Conservation (phyloP, 140 eudicot genomes). For the Oenanthe javanica region DNA sequence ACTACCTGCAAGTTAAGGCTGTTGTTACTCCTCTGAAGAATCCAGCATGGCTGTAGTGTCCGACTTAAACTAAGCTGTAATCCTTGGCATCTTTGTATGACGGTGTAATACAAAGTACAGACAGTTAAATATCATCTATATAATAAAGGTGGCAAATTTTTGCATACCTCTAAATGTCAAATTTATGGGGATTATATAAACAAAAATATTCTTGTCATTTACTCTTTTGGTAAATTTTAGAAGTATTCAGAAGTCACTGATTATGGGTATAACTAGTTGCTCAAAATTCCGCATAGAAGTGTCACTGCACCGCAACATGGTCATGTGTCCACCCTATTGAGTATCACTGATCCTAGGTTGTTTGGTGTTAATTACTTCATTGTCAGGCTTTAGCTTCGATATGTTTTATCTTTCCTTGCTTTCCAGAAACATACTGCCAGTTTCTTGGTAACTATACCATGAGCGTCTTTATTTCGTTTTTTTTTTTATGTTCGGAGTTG, state of each 20-base stretch:
- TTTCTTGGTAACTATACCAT: too few relatives aligned
- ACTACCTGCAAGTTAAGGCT: constrained; percentile 84
- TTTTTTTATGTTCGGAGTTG: too few relatives aligned
- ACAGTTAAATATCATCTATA: neutral
- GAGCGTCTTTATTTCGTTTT: too few relatives aligned
- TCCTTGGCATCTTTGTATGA: neutral
- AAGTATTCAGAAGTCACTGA: neutral
- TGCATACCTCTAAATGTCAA: neutral
- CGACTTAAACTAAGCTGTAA: neutral
- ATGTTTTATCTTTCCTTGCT: too few relatives aligned
- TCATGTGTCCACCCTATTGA: neutral
- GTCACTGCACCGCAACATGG: neutral
- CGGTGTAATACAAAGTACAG: neutral
- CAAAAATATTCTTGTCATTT: neutral
- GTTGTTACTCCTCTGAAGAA: constrained; percentile 67
- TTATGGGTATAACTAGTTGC: neutral
- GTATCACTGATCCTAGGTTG: too few relatives aligned
- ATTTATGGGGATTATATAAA: neutral
- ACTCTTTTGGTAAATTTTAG: neutral
- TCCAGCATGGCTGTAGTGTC: constrained; percentile 70
- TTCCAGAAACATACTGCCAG: neutral
- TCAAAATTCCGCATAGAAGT: neutral
- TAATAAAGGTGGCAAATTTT: neutral
- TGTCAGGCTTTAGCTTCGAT: too few relatives aligned
- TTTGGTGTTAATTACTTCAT: too few relatives aligned